These are phyloP conservation scores for Hymenoscyphus occultus DNA, from an alignment of 2,329 filamentous ascomycete genomes.

Conservation along the genomic window DNA sequence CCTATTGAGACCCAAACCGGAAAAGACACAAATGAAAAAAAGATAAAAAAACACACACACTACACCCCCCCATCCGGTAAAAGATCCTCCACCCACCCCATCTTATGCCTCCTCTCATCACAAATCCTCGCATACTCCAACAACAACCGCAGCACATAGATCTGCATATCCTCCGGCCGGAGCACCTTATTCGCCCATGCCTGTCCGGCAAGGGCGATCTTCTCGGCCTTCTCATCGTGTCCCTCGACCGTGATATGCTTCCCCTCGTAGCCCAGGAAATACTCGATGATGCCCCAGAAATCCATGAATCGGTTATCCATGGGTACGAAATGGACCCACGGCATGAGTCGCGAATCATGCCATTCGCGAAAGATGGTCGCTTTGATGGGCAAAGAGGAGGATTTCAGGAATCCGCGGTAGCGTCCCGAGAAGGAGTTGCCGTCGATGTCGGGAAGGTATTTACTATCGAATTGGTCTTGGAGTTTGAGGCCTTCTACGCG, in stretches of 20 bases:
- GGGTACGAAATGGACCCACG: conserved; percentile 81
- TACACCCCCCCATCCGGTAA: background rate
- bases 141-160: conserved; percentile 62
- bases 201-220: conserved; percentile 63
- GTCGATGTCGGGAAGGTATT: conserved; percentile 75
- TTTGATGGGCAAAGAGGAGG: conserved; percentile 70
- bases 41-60: too few relatives aligned
- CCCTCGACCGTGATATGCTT: conserved; percentile 29
- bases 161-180: conserved; percentile 64
- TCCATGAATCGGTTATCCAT: conserved; percentile 75
- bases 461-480: conserved; percentile 55
- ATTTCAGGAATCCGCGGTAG: conserved; percentile 67
- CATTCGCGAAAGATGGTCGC: conserved; percentile 76
- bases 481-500: conserved; percentile 50
- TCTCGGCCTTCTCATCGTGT: conserved; percentile 55
- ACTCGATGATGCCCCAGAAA: conserved; percentile 71
- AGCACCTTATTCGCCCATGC: conserved; percentile 72
- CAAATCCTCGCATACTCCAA: conserved; percentile 54
- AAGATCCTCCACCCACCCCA: conserved; percentile 36
- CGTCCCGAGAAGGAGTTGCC: conserved; percentile 70
- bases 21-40: background rate
- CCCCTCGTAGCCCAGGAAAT: conserved; percentile 64
- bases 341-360: conserved; percentile 71
- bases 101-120: conserved; percentile 37
- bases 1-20: background rate